phyloP scores from a whole-genome alignment of 139 green algal genomes.

The Pedinophyceae sp. region DNA sequence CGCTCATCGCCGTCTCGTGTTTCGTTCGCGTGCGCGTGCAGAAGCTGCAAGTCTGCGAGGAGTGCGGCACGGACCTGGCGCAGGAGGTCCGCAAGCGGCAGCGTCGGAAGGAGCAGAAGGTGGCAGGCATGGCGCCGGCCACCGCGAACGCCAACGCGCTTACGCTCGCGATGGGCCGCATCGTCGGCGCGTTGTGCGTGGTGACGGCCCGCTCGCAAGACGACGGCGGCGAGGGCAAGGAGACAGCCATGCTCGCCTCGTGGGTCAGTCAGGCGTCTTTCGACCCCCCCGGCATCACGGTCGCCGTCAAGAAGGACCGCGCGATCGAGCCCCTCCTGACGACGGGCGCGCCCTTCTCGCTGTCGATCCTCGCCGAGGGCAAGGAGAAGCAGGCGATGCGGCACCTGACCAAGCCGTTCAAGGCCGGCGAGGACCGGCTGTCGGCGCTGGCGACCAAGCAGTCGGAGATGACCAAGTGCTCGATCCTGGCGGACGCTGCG shows the following conservation, averaged over 20 bases:
- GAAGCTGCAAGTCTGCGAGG: conserved; percentile 60
- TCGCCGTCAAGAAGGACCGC: conserved; percentile 87
- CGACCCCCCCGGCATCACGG: conserved; percentile 72
- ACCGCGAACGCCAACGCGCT: neutral
- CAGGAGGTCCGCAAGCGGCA: conserved; percentile 40
- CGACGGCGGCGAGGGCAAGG: conserved; percentile 57
- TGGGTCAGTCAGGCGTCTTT: conserved; percentile 85
- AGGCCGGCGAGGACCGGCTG: conserved; percentile 73
- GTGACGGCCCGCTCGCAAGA: conserved; percentile 49
- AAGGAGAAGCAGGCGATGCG: conserved; percentile 41
- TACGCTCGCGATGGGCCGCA: conserved; percentile 67
- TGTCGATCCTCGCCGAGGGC: conserved; percentile 71
- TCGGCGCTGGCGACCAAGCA: conserved; percentile 28
- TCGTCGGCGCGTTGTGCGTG: conserved; percentile 81
- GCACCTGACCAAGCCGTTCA: conserved; percentile 59
- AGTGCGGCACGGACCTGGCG: conserved; percentile 73
- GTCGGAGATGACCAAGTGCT: conserved; percentile 23
- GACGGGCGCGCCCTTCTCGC: conserved; percentile 44
- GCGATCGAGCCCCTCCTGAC: conserved; percentile 72
- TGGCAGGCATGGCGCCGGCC: neutral
- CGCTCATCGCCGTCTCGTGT: neutral
- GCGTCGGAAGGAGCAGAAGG: conserved; percentile 16
- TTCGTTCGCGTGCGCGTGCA: neutral
- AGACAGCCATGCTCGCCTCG: conserved; percentile 79
- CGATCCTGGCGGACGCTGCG: conserved; percentile 29